Conservation (phyloP, 495 filamentous ascomycete species). For the Penicillium bovifimosum region DNA sequence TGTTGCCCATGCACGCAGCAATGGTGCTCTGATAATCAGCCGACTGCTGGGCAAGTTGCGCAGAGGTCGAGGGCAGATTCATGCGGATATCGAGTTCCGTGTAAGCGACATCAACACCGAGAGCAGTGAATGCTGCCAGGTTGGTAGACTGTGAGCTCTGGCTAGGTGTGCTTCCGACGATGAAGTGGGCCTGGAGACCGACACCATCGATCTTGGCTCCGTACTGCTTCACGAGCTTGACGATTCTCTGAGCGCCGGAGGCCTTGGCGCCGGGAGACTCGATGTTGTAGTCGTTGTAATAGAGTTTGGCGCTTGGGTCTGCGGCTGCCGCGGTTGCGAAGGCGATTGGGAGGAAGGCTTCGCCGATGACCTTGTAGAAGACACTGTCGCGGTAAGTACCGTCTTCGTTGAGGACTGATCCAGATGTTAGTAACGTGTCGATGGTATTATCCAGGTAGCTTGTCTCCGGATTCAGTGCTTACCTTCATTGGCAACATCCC, state of each 20-base stretch:
- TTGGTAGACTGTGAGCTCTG: constrained; percentile 43
- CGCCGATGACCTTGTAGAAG: constrained; percentile 41
- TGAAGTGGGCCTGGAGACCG: constrained; percentile 59
- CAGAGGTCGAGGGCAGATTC: constrained; percentile 38
- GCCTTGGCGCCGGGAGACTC: constrained; percentile 49
- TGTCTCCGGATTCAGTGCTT: background rate
- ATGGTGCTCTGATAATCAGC: constrained; percentile 52
- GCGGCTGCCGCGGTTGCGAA: constrained; percentile 44
- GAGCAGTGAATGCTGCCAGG: constrained; percentile 42
- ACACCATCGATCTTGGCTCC: constrained; percentile 59
- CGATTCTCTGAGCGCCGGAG: constrained; percentile 42
- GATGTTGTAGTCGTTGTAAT: constrained; percentile 68
- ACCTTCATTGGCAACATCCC: constrained; percentile 43
- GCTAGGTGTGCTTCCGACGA: constrained; percentile 48
- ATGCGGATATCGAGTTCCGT: constrained; percentile 61
- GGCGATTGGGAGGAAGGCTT: constrained; percentile 42
- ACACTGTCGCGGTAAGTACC: constrained; percentile 39
- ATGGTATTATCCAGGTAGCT: background rate
- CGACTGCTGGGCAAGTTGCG: constrained; percentile 50
- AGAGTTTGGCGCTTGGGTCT: constrained; percentile 48
- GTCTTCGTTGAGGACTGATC: constrained; percentile 39
- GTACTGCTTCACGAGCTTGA: constrained; percentile 47
- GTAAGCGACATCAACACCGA: constrained; percentile 55
- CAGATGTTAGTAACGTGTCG: background rate
- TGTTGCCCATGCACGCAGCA: constrained; percentile 51